Evolutionary conservation across 116 monocot species (phyloP).

Genomic region (Dioscorea cayenensis): DNA sequence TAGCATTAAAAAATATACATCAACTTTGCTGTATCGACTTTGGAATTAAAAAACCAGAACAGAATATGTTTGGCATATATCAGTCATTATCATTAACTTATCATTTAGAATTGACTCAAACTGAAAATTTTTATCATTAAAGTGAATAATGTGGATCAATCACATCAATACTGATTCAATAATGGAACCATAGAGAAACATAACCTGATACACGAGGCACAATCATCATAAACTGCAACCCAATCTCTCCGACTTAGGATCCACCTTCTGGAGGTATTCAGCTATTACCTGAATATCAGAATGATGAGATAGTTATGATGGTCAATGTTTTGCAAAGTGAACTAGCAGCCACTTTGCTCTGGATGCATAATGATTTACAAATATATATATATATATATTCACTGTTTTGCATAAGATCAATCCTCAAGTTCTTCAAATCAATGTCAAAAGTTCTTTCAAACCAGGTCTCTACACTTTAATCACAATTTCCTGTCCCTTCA

Average conservation of each 20-base stretch:
- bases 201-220: constrained; percentile 93
- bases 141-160: neutral
- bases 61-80: too few relatives aligned
- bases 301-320: neutral
- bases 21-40: too few relatives aligned
- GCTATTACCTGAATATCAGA: constrained; percentile 77
- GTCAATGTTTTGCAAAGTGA: neutral
- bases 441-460: constrained; percentile 95
- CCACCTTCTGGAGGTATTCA: constrained; percentile 97
- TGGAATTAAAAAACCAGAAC: too few relatives aligned
- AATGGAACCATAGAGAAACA: neutral
- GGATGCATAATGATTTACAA: too few relatives aligned
- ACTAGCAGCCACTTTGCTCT: too few relatives aligned
- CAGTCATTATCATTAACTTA: too few relatives aligned
- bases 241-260: constrained; percentile 99
- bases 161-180: neutral
- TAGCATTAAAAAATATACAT: too few relatives aligned
- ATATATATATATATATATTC: too few relatives aligned
- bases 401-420: constrained; percentile 16
- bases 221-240: constrained; percentile 99
- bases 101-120: too few relatives aligned
- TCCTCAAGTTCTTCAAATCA: constrained; percentile 96
- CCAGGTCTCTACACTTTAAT: constrained; percentile 98
- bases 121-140: too few relatives aligned
- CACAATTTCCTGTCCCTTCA: constrained; percentile 89